Evolutionary conservation across 2,329 filamentous ascomycete genomes (phyloP), one percentile per base, ranked within the genome.

Genomic region (Ophiocordyceps camponoti-leonardi): DNA sequence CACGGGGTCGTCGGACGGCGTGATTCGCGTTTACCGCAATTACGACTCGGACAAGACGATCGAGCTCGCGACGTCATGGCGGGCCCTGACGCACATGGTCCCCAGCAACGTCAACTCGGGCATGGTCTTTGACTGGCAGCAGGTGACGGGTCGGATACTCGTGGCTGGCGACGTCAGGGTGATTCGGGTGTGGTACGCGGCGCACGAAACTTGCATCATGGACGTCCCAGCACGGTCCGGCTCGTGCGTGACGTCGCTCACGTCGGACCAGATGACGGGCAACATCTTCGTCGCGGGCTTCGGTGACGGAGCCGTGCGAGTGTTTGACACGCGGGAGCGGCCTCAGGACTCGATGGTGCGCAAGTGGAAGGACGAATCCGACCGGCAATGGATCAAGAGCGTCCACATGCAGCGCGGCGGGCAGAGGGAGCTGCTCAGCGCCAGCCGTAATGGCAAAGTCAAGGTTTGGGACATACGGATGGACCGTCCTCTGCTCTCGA

Each of bases 101-200:
- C 86, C 88, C 4, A 94, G 86, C 61, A 94, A 90, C 56, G 83
- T 88, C 56, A 94, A 94, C 60, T 88, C 88, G 1, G 92, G 92
- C 20, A 82, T 98, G 64, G 90, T 96, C 23, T 93, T 96, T 59
- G 90, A 98, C 61, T 98, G 92, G 92, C 90, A 96, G 61, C 92
- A 98, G 65, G 88, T 93, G n/a, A 86, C 86, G 53, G 92, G 92
- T 8, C 85, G 86, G 49, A 81, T 94, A 8, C 73, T 98, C n/a
- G 92, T 96, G 30, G 92, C 92, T 12, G 92, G 92, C 41, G 92
- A 98, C 59, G 86, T 95, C 45, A 85, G 92, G 47, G 85, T 95
- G 31, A 95, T 98, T 54, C 77, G 88, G 33, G 86, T 96, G 31
- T 98, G 92, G 92, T 92, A 93, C 58, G 90, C 90, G 16, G 86